A percentile compares a stretch with the other conserved stretches of the same genome.
These are phyloP conservation scores for Thecaphora thlaspeos DNA, from an alignment of 1,284 basidiomycete genomes.

Conservation along the genomic window DNA sequence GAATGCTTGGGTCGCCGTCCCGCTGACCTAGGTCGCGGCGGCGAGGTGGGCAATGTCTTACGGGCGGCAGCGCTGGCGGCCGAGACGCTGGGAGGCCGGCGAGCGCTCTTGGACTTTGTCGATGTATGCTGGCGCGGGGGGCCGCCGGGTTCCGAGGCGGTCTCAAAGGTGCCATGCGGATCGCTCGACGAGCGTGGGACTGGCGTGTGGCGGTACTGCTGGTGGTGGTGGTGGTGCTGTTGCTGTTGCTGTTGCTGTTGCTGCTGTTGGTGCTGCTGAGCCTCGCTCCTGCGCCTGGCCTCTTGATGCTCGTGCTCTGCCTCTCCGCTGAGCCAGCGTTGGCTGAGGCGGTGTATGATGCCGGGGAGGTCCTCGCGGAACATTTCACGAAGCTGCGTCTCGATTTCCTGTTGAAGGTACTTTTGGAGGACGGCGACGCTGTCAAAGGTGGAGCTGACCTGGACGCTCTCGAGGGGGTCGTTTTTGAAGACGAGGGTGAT, in stretches of 20 bases:
- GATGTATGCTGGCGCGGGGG: background rate
- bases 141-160: conserved; percentile 20
- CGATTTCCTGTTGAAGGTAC: conserved; percentile 70
- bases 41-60: conserved; percentile 6
- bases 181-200: conserved; percentile 24
- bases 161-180: conserved; percentile 14
- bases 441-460: conserved; percentile 96
- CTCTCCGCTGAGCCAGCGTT: conserved; percentile 73
- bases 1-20: conserved; percentile 14
- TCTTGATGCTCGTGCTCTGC: conserved; percentile 28
- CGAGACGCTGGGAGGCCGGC: too few relatives aligned
- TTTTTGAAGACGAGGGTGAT: conserved; percentile 99
- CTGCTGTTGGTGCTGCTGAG: background rate
- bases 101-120: too few relatives aligned
- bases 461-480: conserved; percentile 94
- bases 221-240: conserved; percentile 2
- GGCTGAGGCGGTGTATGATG: conserved; percentile 92
- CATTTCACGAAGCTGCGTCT: conserved; percentile 94
- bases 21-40: conserved; percentile 9
- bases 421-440: conserved; percentile 94
- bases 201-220: conserved; percentile 6
- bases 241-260: background rate
- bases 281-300: conserved; percentile 5
- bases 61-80: conserved; percentile 10
- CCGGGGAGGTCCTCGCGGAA: conserved; percentile 94